phyloP scores from a whole-genome alignment of 495 filamentous ascomycete species.

The Penicillium arizonense region DNA sequence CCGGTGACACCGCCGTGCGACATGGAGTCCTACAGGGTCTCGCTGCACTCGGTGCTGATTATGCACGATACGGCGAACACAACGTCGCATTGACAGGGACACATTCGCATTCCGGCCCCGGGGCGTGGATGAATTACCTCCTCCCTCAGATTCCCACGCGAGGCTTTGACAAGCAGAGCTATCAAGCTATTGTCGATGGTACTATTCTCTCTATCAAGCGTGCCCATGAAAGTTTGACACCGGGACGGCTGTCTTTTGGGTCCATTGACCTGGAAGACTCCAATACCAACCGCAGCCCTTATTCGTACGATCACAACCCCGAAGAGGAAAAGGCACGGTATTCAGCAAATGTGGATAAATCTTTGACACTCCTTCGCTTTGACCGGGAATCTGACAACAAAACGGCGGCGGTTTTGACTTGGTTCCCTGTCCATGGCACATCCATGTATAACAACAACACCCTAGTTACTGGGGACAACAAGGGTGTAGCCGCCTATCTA shows the following conservation, averaged over 20 bases:
- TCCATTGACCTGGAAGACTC: constrained; percentile 73
- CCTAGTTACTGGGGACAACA: constrained; percentile 89
- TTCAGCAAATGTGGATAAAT: constrained; percentile 78
- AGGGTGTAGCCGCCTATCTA: constrained; percentile 85
- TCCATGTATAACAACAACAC: constrained; percentile 93
- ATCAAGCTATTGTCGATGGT: constrained; percentile 86
- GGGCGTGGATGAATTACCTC: constrained; percentile 94
- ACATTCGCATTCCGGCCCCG: constrained; percentile 90
- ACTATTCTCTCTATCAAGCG: constrained; percentile 75
- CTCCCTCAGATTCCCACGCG: constrained; percentile 89
- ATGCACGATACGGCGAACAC: constrained; percentile 71
- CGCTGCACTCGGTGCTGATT: constrained; percentile 61
- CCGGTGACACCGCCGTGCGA: constrained; percentile 86
- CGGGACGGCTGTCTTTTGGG: constrained; percentile 71
- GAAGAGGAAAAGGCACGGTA: constrained; percentile 73
- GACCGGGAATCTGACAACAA: constrained; percentile 68
- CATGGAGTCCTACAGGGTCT: constrained; percentile 81
- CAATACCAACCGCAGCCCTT: constrained; percentile 89
- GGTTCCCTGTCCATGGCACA: constrained; percentile 94
- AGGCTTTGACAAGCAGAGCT: constrained; percentile 88
- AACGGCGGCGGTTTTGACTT: constrained; percentile 78
- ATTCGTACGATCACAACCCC: constrained; percentile 88
- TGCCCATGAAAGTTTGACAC: constrained; percentile 73
- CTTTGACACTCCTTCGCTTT: constrained; percentile 80
- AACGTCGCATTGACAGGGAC: constrained; percentile 93